Evolutionary conservation across 2,329 filamentous ascomycete species (phyloP), one percentile per base, ranked within the genome.

Genomic region (Colletotrichum tofieldiae): DNA sequence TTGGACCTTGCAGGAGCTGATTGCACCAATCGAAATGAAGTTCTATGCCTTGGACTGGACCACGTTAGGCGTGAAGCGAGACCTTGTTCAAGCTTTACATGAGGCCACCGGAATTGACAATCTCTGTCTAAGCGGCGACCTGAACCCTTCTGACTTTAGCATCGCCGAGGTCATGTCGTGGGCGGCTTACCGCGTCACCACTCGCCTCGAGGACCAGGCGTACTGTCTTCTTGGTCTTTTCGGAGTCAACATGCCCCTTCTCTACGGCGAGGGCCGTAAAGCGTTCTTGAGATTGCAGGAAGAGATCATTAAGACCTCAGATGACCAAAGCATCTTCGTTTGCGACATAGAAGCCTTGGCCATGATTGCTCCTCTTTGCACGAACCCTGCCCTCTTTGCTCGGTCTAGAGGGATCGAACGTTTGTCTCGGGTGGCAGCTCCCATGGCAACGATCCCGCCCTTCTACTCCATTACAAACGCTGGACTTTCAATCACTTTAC

Each of bases 141-240:
- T n/a, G 8, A 5, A 23, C 14, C 54, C 45, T 5, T 37, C 61
- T 39, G 7, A n/a, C 2, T 69, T 47, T 41, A 72, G 72, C 67
- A 67, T 78, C 59, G 80, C 82, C 20, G 71, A 76, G 52, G 75
- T 78, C 59, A 82, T 83, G 80, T 77, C 77, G 23, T 83, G 81
- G 81, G 80, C 79, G n/a, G 74, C 80, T 7, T 66, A 74, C 23
- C 76, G 82, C 20, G 65, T 78, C 52, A 82, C 79, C 4, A 77
- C 73, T 1, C 77, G 78, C 12, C 18, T 55, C 41, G 77, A 82
- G 49, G 81, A 83, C 70, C 72, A 76, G 51, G 81, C 81, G 0
- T 83, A 83, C 65, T 79, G 77, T 37, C 62, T 83, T 37, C 71
- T 83, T 43, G 82, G 81, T 1, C 73, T 83, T 3, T 83, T 81